These are phyloP conservation scores for Vitis hybrid DNA, from an alignment of 177 flowering plant genomes.

Conservation along the genomic window DNA sequence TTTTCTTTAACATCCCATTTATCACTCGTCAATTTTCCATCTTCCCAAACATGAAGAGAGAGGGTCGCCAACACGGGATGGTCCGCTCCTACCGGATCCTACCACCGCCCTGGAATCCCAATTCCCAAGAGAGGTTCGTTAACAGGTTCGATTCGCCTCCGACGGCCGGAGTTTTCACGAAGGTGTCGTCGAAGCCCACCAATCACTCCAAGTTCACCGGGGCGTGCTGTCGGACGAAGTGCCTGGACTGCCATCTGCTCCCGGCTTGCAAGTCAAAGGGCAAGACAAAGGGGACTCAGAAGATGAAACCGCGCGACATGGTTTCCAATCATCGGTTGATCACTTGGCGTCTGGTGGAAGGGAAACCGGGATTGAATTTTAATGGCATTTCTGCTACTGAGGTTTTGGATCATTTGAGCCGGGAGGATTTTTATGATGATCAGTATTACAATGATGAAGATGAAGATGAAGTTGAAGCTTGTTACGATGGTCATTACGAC, in stretches of 20 bases:
- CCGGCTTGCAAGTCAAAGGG: constrained; percentile 56
- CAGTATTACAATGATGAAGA: neutral
- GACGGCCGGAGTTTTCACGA: constrained; percentile 43
- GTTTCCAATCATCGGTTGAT: constrained; percentile 21
- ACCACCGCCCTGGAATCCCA: constrained; percentile 29
- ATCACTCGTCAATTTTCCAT: neutral
- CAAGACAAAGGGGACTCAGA: constrained; percentile 65
- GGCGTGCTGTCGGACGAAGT: constrained; percentile 44
- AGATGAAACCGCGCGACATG: constrained; percentile 33
- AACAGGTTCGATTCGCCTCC: constrained; percentile 34
- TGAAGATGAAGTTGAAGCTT: constrained; percentile 1
- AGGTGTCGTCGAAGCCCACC: constrained; percentile 47
- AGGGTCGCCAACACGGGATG: constrained; percentile 67
- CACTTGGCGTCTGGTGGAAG: constrained; percentile 38
- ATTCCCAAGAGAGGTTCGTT: constrained; percentile 21
- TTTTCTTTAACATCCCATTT: neutral
- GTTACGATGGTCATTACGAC: constrained; percentile 4
- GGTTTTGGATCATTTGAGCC: constrained; percentile 29
- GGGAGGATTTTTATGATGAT: constrained; percentile 4
- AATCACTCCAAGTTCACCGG: constrained; percentile 82
- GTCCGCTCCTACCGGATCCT: constrained; percentile 34
- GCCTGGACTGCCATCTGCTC: constrained; percentile 43
- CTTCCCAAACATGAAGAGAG: constrained; percentile 50
- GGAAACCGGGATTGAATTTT: constrained; percentile 29
- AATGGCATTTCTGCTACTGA: constrained; percentile 42